phyloP scores from a whole-genome alignment of 352 stramenopile genomes.

The Pythium sukuiense region DNA sequence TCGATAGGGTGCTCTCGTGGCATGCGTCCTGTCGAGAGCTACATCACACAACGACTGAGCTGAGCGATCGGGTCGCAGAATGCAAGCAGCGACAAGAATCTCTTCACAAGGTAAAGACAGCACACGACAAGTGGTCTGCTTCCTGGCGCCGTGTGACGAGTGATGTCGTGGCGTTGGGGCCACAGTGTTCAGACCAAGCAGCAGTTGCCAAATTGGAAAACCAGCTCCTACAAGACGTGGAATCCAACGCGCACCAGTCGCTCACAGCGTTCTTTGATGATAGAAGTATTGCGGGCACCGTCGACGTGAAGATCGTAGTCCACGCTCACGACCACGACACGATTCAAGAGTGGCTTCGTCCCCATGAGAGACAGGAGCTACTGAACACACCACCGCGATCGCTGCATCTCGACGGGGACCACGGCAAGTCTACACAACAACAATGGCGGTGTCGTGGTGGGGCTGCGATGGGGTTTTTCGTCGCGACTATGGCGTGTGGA shows the following conservation, averaged over 20 bases:
- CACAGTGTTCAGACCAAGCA: not conserved
- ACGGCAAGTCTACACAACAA: no score
- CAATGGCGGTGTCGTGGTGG: not conserved
- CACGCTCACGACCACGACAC: not conserved
- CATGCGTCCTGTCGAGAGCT: not conserved
- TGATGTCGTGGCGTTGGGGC: not conserved
- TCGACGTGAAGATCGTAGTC: not conserved
- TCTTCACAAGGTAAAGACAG: not conserved
- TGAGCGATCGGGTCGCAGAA: not conserved
- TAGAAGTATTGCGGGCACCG: not conserved
- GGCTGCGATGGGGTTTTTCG: not conserved
- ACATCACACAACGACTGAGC: not conserved
- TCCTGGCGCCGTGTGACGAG: not conserved
- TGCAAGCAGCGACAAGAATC: not conserved
- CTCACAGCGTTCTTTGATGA: not conserved
- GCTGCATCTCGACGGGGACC: no score
- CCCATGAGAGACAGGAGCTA: not conserved
- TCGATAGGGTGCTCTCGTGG: not conserved
- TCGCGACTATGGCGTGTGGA: not conserved
- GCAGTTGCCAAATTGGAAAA: not conserved
- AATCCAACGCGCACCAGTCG: not conserved
- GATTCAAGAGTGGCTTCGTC: not conserved
- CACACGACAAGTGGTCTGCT: not conserved
- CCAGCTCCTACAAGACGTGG: not conserved
- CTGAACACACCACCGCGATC: no score